A percentile compares a stretch with the other conserved stretches of the same genome.
phyloP scores from a whole-genome alignment of 1,139 yeast species.

The Candida sanyaensis region DNA sequence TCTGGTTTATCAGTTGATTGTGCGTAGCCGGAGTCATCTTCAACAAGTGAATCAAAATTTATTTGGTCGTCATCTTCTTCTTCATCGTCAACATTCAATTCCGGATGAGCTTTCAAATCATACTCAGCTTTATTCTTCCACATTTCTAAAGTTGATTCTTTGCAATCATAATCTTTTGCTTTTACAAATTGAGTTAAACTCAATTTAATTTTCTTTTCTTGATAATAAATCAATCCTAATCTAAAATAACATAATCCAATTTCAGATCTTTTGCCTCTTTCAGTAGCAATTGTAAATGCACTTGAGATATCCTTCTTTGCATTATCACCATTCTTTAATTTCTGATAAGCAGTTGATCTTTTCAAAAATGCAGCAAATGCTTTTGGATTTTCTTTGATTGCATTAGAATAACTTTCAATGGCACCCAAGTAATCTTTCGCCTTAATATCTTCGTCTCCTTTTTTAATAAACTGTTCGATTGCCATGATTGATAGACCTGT shows the following conservation, averaged over 20 bases:
- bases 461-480: slow-evolving; percentile 35
- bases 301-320: slow-evolving; percentile 55
- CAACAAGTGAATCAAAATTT: slow-evolving; percentile 6
- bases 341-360: slow-evolving; percentile 57
- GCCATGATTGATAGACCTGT: slow-evolving; percentile 30
- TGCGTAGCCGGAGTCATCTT: slow-evolving; percentile 8
- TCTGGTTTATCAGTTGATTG: slow-evolving; percentile 7
- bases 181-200: slow-evolving; percentile 52
- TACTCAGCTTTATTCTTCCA: slow-evolving; percentile 53
- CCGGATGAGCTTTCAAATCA: slow-evolving; percentile 30
- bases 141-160: slow-evolving; percentile 47
- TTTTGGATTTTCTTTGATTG: slow-evolving; percentile 40
- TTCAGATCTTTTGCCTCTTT: slow-evolving; percentile 51
- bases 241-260: slow-evolving; percentile 63
- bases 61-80: slow-evolving; percentile 11
- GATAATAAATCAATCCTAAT: slow-evolving; percentile 52
- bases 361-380: slow-evolving; percentile 57
- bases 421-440: slow-evolving; percentile 41
- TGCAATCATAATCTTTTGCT: slow-evolving; percentile 50
- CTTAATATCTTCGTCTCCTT: slow-evolving; percentile 34
- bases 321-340: slow-evolving; percentile 48
- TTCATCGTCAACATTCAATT: slow-evolving; percentile 15
- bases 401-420: slow-evolving; percentile 30
- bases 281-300: slow-evolving; percentile 58
- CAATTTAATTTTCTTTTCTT: slow-evolving; percentile 43